Evolutionary conservation across 2,329 filamentous ascomycete species (phyloP).

Genomic region (Penicillium sp.): DNA sequence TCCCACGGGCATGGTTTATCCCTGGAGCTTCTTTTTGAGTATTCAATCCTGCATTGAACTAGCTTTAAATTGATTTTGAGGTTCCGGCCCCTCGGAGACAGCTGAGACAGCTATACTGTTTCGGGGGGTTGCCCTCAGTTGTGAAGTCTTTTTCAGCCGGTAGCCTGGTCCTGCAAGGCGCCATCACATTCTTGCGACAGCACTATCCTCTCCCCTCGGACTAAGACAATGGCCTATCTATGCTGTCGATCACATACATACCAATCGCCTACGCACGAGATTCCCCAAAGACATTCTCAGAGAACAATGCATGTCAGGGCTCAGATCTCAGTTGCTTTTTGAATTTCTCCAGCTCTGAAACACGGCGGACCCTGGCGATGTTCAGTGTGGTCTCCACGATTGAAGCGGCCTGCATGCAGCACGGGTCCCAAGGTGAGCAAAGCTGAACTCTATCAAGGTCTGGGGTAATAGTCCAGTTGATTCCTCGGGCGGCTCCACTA

Average conservation of each 20-base stretch:
- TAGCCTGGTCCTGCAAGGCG: constrained; percentile 13
- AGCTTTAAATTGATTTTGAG: constrained; percentile 12
- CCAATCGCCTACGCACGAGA: background rate
- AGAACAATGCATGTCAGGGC: constrained; percentile 4
- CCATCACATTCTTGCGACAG: constrained; percentile 13
- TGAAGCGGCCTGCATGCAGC: constrained; percentile 16
- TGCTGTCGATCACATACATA: constrained; percentile 15
- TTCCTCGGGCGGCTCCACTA: constrained; percentile 5
- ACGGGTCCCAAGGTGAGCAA: constrained; percentile 15
- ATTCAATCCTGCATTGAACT: constrained; percentile 15
- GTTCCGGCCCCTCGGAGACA: constrained; percentile 9
- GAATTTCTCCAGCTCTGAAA: constrained; percentile 8
- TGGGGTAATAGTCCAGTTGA: constrained; percentile 18
- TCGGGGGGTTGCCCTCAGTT: constrained; percentile 1
- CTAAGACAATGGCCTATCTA: background rate
- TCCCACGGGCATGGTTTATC: constrained; percentile 16
- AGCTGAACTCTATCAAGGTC: constrained; percentile 21
- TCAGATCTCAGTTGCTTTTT: constrained; percentile 8
- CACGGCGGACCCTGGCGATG: constrained; percentile 10
- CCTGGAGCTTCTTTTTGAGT: constrained; percentile 16
- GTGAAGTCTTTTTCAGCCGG: constrained; percentile 3
- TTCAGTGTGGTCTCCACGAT: constrained; percentile 10
- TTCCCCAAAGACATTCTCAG: constrained; percentile 6
- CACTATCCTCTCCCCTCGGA: constrained; percentile 3
- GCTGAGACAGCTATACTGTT: constrained; percentile 2